phyloP scores from a whole-genome alignment of 106 monocot genomes.

The Narthecium ossifragum region DNA sequence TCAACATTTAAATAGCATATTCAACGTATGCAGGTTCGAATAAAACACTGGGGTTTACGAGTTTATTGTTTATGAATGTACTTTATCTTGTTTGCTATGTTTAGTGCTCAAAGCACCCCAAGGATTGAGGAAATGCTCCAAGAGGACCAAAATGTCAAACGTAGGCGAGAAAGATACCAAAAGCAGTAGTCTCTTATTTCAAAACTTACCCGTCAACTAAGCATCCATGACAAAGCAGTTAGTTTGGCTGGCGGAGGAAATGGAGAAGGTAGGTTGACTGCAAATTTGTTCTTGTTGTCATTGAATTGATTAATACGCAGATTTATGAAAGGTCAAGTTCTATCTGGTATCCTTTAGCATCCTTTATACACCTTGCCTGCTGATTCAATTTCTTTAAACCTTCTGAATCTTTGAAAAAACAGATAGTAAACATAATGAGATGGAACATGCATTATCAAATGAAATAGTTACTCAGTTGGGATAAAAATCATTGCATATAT shows the following conservation, averaged over 20 bases:
- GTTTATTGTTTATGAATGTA: neutral
- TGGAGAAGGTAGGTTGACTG: slow-evolving; percentile 36
- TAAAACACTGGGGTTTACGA: too few relatives aligned
- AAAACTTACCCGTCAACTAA: slow-evolving; percentile 82
- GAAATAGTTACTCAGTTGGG: neutral
- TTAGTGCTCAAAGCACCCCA: slow-evolving; percentile 62
- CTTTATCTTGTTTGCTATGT: slow-evolving; percentile 9
- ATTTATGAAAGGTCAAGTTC: neutral
- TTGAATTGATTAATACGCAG: neutral
- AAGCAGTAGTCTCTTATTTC: slow-evolving; percentile 82
- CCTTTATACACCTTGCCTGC: too few relatives aligned
- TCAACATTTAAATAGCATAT: neutral
- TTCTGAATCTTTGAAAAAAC: neutral
- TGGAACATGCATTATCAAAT: neutral
- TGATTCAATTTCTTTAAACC: too few relatives aligned
- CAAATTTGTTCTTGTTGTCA: neutral
- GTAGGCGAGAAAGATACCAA: slow-evolving; percentile 57
- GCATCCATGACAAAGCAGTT: slow-evolving; percentile 78
- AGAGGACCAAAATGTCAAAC: slow-evolving; percentile 88
- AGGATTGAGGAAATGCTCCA: slow-evolving; percentile 85
- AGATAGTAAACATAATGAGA: neutral
- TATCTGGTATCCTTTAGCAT: too few relatives aligned
- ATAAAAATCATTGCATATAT: too few relatives aligned
- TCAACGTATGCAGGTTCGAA: too few relatives aligned
- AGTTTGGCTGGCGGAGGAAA: slow-evolving; percentile 47